Evolutionary conservation across 192 early-diverging fungal genomes (phyloP), one percentile per base, ranked within the genome.

Genomic region (Coemansia reversa): DNA sequence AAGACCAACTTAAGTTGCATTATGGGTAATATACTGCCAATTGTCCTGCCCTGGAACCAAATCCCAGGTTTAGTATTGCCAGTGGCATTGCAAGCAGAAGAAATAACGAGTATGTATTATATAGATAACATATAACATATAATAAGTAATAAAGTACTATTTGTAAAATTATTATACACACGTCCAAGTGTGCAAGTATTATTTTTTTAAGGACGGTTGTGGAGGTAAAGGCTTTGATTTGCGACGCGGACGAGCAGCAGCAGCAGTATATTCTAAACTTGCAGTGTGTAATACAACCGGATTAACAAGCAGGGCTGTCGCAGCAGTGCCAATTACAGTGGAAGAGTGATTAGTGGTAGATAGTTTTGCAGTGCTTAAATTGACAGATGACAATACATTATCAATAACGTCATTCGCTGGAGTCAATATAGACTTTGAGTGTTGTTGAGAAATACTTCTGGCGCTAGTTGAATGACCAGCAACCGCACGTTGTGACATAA

Each of bases 401-500:
- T 12, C 39, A 45, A 45, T 16, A 45, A 45, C 0, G 1, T 45
- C 39, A 16, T 9, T 45, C 9, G 12, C 16, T 2, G 39, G 7
- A 45, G 39, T 11, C 12, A 11, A 16, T 0, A 45, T 9, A 45
- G 39, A 45, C 3, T 35, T 7, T 5, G 6, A 11, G 2, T 16
- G 39, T 45, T 16, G 39, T 3, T 45, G 39, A 16, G 39, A 5
- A 45, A 45, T 45, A 45, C 42, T 71, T 11, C 69, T 22, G 1
- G 74, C 74, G 45, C 74, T 76, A 11, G 58, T 71, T 45, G 69
- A 76, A 49, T 76, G 74, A 0, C 74, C 74, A n/a, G 74, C 74
- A 22, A 70, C 63, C 3, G 74, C 74, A 23, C 74, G 52, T 20
- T 76, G 69, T 18, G 72, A 67, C 14, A 58, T 12, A 5, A 51